Base-by-base conservation (phyloP, 768 basidiomycete genomes). In the Termitomyces sp. region DNA sequence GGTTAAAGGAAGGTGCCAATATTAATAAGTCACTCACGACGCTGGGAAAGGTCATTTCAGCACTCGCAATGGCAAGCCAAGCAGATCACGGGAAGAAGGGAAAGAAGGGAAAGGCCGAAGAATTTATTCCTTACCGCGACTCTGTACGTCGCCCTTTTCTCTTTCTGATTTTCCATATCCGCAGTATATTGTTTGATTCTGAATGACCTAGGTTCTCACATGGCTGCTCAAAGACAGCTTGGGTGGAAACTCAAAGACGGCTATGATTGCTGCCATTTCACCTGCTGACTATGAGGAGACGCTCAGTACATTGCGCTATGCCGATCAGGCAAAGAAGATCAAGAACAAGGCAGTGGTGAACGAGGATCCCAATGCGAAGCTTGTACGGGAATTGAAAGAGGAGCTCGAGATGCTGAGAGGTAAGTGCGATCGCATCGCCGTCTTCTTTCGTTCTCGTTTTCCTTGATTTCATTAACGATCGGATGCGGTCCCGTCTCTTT, bases 271-370 rank as follows among this genome's bases (percentile, higher is more conserved):
- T 53, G 97, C 97, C 41, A 98, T 99, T 62, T 87, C 94, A 48
- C 95, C 95, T n/a, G 95, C 95, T 49, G 95, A 98, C 75, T 98
- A 98, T 69, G 96, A 98, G 64, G 96, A 98, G 73, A 98, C 96
- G 16, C 78, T 98, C 61, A 93, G 93, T 74, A 98, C 96, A 2
- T 78, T 99, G 59, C 90, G 97, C 5, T 98, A 99, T 74, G 97
- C 97, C 66, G 95, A 97, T 80, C 93, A 93, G 71, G 95, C 96
- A 36, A 99, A 99, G 88, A 96, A 96, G 87, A 99, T 99, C 76
- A 98, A 95, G 87, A 99, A 98, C 75, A 96, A 98, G 78, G 96
- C 97, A 16, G 86, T 98, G 59, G 92, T 99, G 64, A 99, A 99
- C 75, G 97, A 99, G 77, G 97, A 99, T 82, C 97, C 97, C 35